A percentile compares a stretch with the other conserved stretches of the same genome.
Evolutionary conservation across 805 yeast genomes (phyloP).

Genomic region (Candida dajiaensis): DNA sequence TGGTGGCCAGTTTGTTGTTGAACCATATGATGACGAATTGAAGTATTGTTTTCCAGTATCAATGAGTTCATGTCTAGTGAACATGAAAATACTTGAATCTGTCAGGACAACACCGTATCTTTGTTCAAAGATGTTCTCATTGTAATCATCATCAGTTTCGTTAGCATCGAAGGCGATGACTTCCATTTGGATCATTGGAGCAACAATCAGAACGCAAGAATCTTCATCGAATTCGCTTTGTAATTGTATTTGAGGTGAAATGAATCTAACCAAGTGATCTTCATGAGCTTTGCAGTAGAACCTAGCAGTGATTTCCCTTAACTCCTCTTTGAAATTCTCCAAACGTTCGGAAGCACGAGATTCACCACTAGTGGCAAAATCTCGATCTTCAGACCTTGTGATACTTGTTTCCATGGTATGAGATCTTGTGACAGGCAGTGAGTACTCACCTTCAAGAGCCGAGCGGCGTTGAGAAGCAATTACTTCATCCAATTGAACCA

Average conservation of each 20-base stretch:
- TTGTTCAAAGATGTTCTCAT: conserved; percentile 48
- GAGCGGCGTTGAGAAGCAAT: conserved; percentile 30
- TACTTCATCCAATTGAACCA: conserved; percentile 45
- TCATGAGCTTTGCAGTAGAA: conserved; percentile 36
- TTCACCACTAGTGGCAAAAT: conserved; percentile 4
- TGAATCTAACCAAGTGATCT: conserved; percentile 58
- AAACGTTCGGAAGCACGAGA: conserved; percentile 26
- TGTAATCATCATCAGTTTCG: conserved; percentile 34
- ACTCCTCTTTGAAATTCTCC: conserved; percentile 45
- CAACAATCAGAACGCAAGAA: conserved; percentile 60
- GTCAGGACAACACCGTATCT: conserved; percentile 64
- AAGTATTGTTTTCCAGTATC: conserved; percentile 37
- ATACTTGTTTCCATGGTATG: conserved; percentile 13
- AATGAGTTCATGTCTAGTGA: conserved; percentile 45
- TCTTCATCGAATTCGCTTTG: conserved; percentile 45
- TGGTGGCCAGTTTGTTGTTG: conserved; percentile 73
- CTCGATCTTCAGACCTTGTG: conserved; percentile 6
- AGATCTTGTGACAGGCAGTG: conserved; percentile 13
- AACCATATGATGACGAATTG: conserved; percentile 54
- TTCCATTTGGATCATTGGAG: conserved; percentile 66
- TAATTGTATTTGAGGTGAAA: conserved; percentile 81
- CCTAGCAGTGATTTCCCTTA: conserved; percentile 35
- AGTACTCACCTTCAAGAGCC: conserved; percentile 8
- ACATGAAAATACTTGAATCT: conserved; percentile 67
- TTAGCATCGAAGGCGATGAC: conserved; percentile 57